Evolutionary conservation across 257 asterid genomes (phyloP), one percentile per base, ranked within the genome.

Genomic region (Solanum habrochaites): DNA sequence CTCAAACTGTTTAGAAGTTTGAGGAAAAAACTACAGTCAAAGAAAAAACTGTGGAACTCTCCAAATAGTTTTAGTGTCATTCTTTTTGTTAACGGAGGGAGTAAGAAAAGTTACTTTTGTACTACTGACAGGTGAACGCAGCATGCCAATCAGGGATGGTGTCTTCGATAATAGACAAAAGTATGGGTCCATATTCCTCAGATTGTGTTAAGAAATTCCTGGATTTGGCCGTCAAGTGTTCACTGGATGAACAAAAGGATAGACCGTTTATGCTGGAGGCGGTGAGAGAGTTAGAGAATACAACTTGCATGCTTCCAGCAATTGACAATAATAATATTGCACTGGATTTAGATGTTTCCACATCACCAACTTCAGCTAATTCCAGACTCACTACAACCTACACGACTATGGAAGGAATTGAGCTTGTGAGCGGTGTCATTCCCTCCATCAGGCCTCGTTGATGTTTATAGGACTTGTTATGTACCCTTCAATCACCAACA

Each of bases 251-350:
- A 74, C 73, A 90, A 27, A 86, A 89, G 35, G 58, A 85, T 3
- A 87, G 92, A 85, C 92, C 91, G 20, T 43, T 88, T 29, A 89
- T 90, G 92, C 72, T 88, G 4, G 90, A 90, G 66, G 91, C 89
- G 70, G 90, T 89, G 29, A 87, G 92, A 64, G 92, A 88, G 75
- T 87, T 90, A 11, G 91, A 90, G 58, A 16, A 35, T 87, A 87
- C 87, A 77, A 87, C 87, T 87, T 29, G 0, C 14, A 87, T 85
- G 90, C 84, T 90, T 88, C 92, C 91, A 18, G 90, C 52, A 8
- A 82, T 77, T 11, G 91, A 90, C 64, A 56, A 56, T 56, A 84
- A 86, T 45, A 45, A 8, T 74, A 67, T 58, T 37, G 87, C 27
- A 21, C 89, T 7, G 2, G 37, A 60, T 9, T 16, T 62, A 86